Evolutionary conservation across 129 eudicot species (phyloP).

Genomic region (Artemisia tridentata): DNA sequence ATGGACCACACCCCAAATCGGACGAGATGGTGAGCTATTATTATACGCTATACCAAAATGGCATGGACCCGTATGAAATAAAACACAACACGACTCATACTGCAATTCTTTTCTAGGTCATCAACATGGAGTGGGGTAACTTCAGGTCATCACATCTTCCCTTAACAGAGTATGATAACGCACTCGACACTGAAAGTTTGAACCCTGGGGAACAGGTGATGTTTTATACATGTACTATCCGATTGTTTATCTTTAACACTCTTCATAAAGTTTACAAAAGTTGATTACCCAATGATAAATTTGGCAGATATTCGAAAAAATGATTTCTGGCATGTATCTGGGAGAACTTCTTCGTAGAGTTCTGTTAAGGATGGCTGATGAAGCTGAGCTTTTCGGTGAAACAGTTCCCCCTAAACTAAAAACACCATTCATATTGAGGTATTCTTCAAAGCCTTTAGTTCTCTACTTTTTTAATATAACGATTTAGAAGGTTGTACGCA

Average conservation of each 20-base stretch:
- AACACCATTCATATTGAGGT: slow-evolving; percentile 74
- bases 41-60: background rate
- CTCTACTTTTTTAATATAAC: background rate
- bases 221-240: background rate
- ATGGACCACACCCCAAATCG: slow-evolving; percentile 76
- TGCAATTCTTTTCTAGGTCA: slow-evolving; percentile 45
- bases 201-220: slow-evolving; percentile 91
- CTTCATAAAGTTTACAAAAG: background rate
- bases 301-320: slow-evolving; percentile 69
- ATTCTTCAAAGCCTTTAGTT: slow-evolving; percentile 8
- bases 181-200: slow-evolving; percentile 72
- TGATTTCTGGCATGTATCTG: slow-evolving; percentile 88
- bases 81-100: background rate
- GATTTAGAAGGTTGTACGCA: background rate
- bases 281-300: background rate
- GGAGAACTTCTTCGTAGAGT: slow-evolving; percentile 89
- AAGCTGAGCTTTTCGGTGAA: slow-evolving; percentile 81
- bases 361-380: slow-evolving; percentile 68
- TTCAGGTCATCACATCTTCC: slow-evolving; percentile 88
- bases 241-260: background rate
- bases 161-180: slow-evolving; percentile 70
- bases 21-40: slow-evolving; percentile 76
- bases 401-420: slow-evolving; percentile 71
- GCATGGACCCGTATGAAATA: background rate
- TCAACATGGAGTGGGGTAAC: slow-evolving; percentile 99